Evolutionary conservation across 2,329 filamentous ascomycete genomes (phyloP).

Genomic region (Aspergillus sp.): DNA sequence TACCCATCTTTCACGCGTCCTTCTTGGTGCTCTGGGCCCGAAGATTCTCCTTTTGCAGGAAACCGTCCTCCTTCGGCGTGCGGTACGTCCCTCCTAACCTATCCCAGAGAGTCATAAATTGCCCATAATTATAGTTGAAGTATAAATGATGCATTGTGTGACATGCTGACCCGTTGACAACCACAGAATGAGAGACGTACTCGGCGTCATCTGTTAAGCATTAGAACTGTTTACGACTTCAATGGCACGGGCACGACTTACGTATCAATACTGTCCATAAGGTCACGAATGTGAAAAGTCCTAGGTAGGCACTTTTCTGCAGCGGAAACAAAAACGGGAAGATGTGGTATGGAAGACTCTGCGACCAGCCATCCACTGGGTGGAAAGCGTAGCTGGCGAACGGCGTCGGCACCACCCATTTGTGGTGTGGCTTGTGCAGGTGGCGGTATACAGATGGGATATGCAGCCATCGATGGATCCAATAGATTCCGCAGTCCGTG

Average conservation of each 20-base stretch:
- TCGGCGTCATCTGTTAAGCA: conserved; percentile 70
- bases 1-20: neutral
- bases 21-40: neutral
- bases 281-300: conserved; percentile 86
- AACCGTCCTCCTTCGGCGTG: conserved; percentile 15
- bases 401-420: conserved; percentile 97
- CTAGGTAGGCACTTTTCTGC: conserved; percentile 83
- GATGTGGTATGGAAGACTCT: conserved; percentile 86
- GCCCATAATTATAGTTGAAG: conserved; percentile 91
- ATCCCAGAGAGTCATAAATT: conserved; percentile 93
- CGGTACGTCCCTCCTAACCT: conserved; percentile 70
- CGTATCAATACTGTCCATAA: conserved; percentile 92
- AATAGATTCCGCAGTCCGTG: conserved; percentile 86
- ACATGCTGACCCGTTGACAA: conserved; percentile 95
- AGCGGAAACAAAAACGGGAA: conserved; percentile 90
- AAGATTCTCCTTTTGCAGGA: conserved; percentile 1
- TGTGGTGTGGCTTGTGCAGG: conserved; percentile 96
- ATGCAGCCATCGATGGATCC: conserved; percentile 83
- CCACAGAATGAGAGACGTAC: conserved; percentile 78
- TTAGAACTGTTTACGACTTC: neutral
- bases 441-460: conserved; percentile 77
- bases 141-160: conserved; percentile 88
- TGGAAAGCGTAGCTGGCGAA: conserved; percentile 93
- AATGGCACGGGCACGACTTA: conserved; percentile 16
- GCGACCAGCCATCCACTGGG: conserved; percentile 83